Percentiles rank a stretch among this genome's conserved stretches.
Evolutionary conservation across 139 green algal genomes (phyloP).

Genomic region (Coelastrella sp.): DNA sequence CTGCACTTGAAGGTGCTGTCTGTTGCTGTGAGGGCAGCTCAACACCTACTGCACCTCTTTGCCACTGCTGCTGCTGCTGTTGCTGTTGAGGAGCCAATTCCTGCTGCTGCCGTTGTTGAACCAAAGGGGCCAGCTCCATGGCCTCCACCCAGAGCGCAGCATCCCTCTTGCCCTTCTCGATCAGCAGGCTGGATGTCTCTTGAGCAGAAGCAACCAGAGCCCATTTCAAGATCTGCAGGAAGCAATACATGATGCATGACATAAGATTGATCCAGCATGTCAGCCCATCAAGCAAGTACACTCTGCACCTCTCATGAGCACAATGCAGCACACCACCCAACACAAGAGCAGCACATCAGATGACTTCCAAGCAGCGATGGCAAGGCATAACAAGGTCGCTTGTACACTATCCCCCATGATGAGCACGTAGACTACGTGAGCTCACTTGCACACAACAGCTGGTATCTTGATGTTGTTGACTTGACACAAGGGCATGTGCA

Average conservation of each 20-base stretch:
- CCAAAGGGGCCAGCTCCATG: slow-evolving; percentile 21
- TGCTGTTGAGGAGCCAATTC: neutral
- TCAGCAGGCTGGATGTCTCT: slow-evolving; percentile 43
- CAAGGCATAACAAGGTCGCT: too few species aligned
- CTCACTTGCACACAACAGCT: too few species aligned
- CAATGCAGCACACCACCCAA: too few species aligned
- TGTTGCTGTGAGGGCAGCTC: neutral
- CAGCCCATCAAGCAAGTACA: neutral
- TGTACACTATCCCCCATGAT: too few species aligned
- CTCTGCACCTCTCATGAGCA: neutral
- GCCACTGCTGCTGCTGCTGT: slow-evolving; percentile 32
- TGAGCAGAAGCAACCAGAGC: slow-evolving; percentile 39
- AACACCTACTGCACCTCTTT: neutral
- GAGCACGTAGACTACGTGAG: too few species aligned
- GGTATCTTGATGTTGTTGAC: too few species aligned
- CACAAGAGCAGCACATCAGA: too few species aligned
- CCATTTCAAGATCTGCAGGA: slow-evolving; percentile 45
- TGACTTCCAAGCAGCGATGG: too few species aligned
- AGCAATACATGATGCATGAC: neutral
- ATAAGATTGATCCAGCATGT: neutral
- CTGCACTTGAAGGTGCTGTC: neutral
- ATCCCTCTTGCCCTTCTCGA: slow-evolving; percentile 48
- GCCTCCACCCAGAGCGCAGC: slow-evolving; percentile 28
- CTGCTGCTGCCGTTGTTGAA: slow-evolving; percentile 11
- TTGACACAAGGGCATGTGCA: slow-evolving; percentile 31